phyloP scores from a whole-genome alignment of 2,329 filamentous ascomycete genomes.

The Aspergillus eucalypticola region DNA sequence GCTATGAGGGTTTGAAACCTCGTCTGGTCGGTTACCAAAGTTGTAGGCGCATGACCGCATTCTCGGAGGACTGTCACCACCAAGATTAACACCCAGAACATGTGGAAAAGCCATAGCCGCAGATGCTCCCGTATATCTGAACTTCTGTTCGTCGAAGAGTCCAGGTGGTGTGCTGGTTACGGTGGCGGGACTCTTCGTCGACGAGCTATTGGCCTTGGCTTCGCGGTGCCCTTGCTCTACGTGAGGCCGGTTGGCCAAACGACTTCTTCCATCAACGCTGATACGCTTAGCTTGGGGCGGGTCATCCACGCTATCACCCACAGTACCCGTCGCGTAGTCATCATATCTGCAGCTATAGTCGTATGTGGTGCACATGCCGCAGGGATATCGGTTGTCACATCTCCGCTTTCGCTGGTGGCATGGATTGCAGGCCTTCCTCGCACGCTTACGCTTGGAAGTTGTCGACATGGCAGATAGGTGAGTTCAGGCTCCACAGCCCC shows the following conservation, averaged over 20 bases:
- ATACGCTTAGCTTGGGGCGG: slow-evolving; percentile 17
- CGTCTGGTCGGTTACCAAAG: slow-evolving; percentile 34
- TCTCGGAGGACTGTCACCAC: slow-evolving; percentile 29
- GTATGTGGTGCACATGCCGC: slow-evolving; percentile 32
- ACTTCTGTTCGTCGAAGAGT: slow-evolving; percentile 32
- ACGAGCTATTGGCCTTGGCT: slow-evolving; percentile 10
- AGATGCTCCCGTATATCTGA: slow-evolving; percentile 30
- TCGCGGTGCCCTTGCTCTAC: neutral
- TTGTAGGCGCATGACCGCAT: slow-evolving; percentile 32
- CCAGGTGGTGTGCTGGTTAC: slow-evolving; percentile 17
- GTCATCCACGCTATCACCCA: neutral
- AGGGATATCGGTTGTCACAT: slow-evolving; percentile 33
- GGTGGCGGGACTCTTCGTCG: slow-evolving; percentile 18
- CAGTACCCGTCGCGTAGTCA: slow-evolving; percentile 8
- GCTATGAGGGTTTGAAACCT: slow-evolving; percentile 25
- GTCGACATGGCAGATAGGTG: slow-evolving; percentile 18
- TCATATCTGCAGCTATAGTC: slow-evolving; percentile 31
- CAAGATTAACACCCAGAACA: slow-evolving; percentile 28
- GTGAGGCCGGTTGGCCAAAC: slow-evolving; percentile 4
- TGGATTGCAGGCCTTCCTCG: slow-evolving; percentile 32
- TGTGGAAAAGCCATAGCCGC: slow-evolving; percentile 35
- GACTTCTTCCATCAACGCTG: slow-evolving; percentile 6
- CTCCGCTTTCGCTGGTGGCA: slow-evolving; percentile 39
- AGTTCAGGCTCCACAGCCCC: too few species aligned
- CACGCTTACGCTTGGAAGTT: slow-evolving; percentile 30